Evolutionary conservation across 2,329 filamentous ascomycete species (phyloP), one percentile per base, ranked within the genome.

Genomic region (Aschersonia sp.): DNA sequence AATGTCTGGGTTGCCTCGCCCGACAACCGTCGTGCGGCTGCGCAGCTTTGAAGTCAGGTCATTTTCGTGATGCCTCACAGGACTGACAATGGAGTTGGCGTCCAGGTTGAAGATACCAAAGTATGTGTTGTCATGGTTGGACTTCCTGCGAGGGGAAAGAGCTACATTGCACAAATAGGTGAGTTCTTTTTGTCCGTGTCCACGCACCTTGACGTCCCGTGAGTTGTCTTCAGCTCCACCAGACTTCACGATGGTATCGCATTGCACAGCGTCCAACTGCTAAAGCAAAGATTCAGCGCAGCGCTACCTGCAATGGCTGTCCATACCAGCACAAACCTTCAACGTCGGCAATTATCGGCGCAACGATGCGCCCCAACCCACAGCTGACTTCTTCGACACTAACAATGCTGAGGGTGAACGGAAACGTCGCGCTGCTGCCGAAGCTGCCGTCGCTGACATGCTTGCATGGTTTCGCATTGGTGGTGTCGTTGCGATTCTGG

Each of bases 91-190:
- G 81, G 84, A 55, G 70, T 78, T 58, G 84, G 83, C 60, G 77
- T 89, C 54, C 84, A 94, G 86, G 86, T 85, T 58, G 91, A 97
- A 73, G 89, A 96, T 67, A 91, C 87, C 51, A 87, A 86, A 65
- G 94, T 98, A 71, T 97, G 91, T 66, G 89, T 98, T 54, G 89
- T 98, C 59, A 97, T 98, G 92, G 92, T 98, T 51, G 92, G 92
- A 55, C 75, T 98, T 62, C 92, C 92, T 48, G 92, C 92, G 52
- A 77, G 92, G 57, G 92, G 92, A 61, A 98, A 98, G 77, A 95
- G 88, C 71, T 80, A 95, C 65, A 97, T 98, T 63, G 91, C 92
- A 56, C 89, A 94, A 61, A 96, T 96, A 78, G 89, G 89, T 92
- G 72, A 60, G 71, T 30, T 5, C 20, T n/a, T 9, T n/a, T 9